Percentiles rank a stretch among this genome's conserved stretches.
Evolutionary conservation across 805 yeast species (phyloP).

Genomic region (Starmerella ratchasimensis): DNA sequence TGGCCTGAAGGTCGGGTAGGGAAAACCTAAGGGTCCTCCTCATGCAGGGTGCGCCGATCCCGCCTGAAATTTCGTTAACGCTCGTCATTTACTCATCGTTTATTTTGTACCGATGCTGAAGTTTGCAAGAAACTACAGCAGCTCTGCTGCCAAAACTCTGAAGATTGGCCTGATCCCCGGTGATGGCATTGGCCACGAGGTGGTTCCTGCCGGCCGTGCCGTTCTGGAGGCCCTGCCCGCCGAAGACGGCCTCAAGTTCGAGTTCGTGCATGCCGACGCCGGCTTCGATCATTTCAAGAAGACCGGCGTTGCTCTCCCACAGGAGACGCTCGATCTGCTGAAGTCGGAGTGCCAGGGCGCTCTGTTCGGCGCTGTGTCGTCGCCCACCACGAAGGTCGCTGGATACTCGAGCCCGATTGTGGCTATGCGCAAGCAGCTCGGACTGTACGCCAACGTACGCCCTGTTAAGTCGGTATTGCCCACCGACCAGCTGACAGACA

Average conservation of each 20-base stretch:
- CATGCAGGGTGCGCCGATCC: too few relatives aligned
- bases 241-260: slow-evolving; percentile 56
- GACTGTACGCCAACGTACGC: slow-evolving; percentile 90
- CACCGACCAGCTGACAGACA: slow-evolving; percentile 77
- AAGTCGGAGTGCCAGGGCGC: slow-evolving; percentile 88
- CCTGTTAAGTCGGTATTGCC: slow-evolving; percentile 91
- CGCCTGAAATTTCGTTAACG: too few relatives aligned
- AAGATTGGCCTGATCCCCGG: slow-evolving; percentile 72
- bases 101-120: slow-evolving; percentile 9
- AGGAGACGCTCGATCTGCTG: slow-evolving; percentile 69
- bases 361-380: slow-evolving; percentile 87
- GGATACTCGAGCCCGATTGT: slow-evolving; percentile 98
- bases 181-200: slow-evolving; percentile 97
- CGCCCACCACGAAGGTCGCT: slow-evolving; percentile 84
- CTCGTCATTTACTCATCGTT: too few relatives aligned
- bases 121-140: slow-evolving; percentile 8
- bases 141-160: slow-evolving; percentile 14
- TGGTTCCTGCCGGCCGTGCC: slow-evolving; percentile 89
- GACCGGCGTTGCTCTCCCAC: slow-evolving; percentile 94
- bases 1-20: too few relatives aligned
- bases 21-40: too few relatives aligned
- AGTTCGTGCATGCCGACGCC: slow-evolving; percentile 79
- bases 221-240: slow-evolving; percentile 67
- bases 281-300: slow-evolving; percentile 88
- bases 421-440: slow-evolving; percentile 91